A percentile compares a stretch with the other conserved stretches of the same genome.
Evolutionary conservation across 2,329 filamentous ascomycete genomes (phyloP).

Genomic region (Leptographium galeiforme): DNA sequence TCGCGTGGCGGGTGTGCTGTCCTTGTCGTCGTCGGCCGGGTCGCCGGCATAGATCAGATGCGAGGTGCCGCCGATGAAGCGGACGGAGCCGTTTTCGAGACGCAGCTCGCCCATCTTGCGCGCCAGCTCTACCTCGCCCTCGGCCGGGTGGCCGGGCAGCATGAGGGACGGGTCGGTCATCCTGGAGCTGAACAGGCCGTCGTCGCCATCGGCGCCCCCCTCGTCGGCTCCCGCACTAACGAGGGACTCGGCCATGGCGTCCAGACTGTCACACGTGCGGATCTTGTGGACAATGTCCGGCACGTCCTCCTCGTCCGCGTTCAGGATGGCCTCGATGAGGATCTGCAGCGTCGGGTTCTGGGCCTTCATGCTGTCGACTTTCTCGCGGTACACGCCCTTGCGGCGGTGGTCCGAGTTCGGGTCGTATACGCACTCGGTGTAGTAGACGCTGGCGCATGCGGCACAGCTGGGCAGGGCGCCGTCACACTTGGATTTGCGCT

Average conservation of each 20-base stretch:
- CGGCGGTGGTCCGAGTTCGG: constrained; percentile 91
- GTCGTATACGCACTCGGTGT: constrained; percentile 84
- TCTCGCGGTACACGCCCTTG: constrained; percentile 94
- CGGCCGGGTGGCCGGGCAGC: constrained; percentile 17
- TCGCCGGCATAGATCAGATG: constrained; percentile 72
- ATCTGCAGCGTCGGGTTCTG: constrained; percentile 79
- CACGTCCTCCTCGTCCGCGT: constrained; percentile 79
- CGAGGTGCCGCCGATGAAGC: constrained; percentile 89
- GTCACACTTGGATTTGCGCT: constrained; percentile 79
- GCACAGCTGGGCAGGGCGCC: constrained; percentile 84
- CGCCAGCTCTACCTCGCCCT: constrained; percentile 66
- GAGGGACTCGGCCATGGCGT: constrained; percentile 40
- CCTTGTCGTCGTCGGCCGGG: constrained; percentile 13
- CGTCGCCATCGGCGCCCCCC: constrained; percentile 17
- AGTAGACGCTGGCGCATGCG: constrained; percentile 90
- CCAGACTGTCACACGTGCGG: constrained; percentile 64
- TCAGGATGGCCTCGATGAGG: constrained; percentile 84
- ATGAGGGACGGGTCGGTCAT: constrained; percentile 17
- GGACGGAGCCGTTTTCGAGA: constrained; percentile 73
- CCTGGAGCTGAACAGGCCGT: constrained; percentile 12
- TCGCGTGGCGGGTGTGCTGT: not conserved
- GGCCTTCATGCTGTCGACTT: constrained; percentile 77
- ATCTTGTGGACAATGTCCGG: constrained; percentile 72
- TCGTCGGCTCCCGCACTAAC: constrained; percentile 26
- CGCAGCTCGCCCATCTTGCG: constrained; percentile 88